These are phyloP conservation scores for Sphaerobolus stellatus DNA, from an alignment of 1,284 basidiomycete genomes.

Conservation along the genomic window DNA sequence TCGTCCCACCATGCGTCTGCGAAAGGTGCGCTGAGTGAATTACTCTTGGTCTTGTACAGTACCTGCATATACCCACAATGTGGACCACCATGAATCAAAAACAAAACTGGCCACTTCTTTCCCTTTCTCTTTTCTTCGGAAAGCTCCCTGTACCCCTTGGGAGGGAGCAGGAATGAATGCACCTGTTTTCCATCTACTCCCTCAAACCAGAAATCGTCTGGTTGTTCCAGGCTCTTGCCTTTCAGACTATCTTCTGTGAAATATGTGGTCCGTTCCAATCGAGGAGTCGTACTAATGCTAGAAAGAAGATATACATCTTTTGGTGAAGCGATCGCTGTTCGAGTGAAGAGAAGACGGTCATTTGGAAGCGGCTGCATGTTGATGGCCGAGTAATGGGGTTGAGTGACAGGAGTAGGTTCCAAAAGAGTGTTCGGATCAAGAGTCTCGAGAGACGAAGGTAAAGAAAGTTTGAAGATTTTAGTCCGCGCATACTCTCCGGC, in stretches of 20 bases:
- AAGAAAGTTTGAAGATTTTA: constrained; percentile 68
- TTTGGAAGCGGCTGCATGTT: constrained; percentile 56
- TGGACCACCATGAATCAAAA: constrained; percentile 74
- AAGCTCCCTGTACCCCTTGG: constrained; percentile 52
- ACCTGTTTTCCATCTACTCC: constrained; percentile 72
- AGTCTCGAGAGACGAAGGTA: constrained; percentile 58
- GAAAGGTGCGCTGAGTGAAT: no score
- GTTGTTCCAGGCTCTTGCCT: constrained; percentile 53
- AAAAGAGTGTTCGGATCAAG: constrained; percentile 51
- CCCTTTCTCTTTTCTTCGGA: constrained; percentile 52
- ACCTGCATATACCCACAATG: background rate
- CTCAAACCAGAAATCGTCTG: constrained; percentile 84
- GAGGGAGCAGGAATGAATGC: constrained; percentile 82
- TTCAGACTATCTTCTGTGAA: constrained; percentile 60
- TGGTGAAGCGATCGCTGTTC: constrained; percentile 68
- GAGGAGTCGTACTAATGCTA: constrained; percentile 35
- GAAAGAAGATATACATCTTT: constrained; percentile 70
- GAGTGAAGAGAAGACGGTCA: constrained; percentile 63
- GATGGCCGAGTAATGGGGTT: constrained; percentile 53
- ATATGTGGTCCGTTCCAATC: constrained; percentile 54
- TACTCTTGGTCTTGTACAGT: no score
- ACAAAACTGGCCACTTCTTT: constrained; percentile 72
- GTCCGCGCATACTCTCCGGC: constrained; percentile 73
- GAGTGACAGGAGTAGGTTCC: constrained; percentile 57
- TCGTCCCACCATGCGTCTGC: constrained; percentile 79